Conservation (phyloP, 495 filamentous ascomycete genomes). For the Hypoxylon trugodes region DNA sequence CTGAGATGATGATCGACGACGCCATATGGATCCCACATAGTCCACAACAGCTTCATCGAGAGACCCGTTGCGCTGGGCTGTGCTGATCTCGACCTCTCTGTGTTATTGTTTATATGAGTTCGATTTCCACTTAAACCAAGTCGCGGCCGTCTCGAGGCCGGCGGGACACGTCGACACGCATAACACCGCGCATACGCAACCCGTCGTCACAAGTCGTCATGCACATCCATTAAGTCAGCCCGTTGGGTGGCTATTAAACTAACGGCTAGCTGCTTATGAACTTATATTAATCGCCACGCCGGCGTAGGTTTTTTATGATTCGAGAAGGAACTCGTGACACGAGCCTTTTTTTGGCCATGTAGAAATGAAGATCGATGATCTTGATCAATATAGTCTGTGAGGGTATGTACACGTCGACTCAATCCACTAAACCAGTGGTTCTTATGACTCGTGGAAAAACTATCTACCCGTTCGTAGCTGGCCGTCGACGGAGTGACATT, state of each 20-base stretch:
- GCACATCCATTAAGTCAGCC: background rate
- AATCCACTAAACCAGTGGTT: no score
- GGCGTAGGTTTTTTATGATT: background rate
- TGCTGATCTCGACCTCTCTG: background rate
- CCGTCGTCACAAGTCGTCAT: conserved; percentile 6
- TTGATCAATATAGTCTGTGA: no score
- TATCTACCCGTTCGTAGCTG: no score
- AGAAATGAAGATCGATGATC: no score
- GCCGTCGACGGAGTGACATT: no score
- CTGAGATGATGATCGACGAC: conserved; percentile 35
- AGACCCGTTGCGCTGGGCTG: conserved; percentile 6
- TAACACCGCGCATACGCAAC: no score
- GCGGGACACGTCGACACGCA: background rate
- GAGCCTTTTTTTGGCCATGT: no score
- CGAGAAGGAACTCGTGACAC: no score
- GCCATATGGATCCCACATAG: conserved; percentile 10
- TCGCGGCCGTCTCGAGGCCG: background rate
- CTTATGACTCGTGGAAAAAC: no score
- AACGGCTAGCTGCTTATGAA: background rate
- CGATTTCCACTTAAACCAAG: background rate
- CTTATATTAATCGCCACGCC: conserved; percentile 1
- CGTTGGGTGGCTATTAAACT: no score
- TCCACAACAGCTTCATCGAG: background rate
- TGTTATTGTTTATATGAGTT: conserved; percentile 1
- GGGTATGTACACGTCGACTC: no score